Conservation (phyloP, 345 rosid species). For the Eucalyptus lansdowneana region DNA sequence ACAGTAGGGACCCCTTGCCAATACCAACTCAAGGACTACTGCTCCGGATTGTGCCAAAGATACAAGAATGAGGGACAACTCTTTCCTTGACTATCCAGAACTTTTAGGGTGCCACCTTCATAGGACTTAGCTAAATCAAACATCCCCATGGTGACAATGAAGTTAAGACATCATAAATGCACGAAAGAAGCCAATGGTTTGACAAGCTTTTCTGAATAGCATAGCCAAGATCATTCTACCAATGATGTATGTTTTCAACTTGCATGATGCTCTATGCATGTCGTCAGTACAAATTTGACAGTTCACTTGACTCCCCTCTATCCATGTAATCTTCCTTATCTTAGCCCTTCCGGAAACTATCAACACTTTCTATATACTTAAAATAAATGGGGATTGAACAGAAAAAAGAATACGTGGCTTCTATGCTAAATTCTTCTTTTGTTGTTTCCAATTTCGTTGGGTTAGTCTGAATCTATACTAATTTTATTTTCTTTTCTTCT, state of each 20-base stretch:
- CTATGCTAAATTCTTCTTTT: too few species aligned
- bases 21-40: conserved; percentile 30
- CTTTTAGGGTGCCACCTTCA: background rate
- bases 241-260: background rate
- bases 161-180: background rate
- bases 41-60: conserved; percentile 10
- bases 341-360: background rate
- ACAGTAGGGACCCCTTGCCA: conserved; percentile 30
- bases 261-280: background rate
- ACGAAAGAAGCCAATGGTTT: background rate
- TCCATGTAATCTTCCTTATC: background rate
- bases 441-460: too few species aligned
- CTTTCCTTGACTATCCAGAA: background rate
- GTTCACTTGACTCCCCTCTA: background rate
- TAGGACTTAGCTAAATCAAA: background rate
- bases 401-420: too few species aligned
- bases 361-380: background rate
- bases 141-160: background rate
- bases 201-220: background rate
- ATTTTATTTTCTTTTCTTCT: too few species aligned
- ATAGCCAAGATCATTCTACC: background rate
- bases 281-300: background rate
- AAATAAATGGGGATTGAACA: background rate
- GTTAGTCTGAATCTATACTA: too few species aligned
- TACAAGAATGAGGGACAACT: background rate